Evolutionary conservation across 2,329 filamentous ascomycete genomes (phyloP).

Genomic region (Metarhizium robertsii): DNA sequence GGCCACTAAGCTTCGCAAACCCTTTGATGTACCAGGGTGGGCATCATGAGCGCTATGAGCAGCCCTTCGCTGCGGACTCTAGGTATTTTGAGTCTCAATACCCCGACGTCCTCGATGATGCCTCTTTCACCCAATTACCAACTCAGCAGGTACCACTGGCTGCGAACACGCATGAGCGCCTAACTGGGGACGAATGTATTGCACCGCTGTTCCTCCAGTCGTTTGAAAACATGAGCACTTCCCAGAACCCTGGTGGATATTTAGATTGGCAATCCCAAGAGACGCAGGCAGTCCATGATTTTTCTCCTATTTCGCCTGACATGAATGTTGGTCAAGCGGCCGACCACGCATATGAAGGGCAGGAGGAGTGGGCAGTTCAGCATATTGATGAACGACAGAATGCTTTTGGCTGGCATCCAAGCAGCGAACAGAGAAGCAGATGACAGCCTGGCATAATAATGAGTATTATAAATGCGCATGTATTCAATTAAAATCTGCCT

Average conservation of each 20-base stretch:
- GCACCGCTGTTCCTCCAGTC: conserved; percentile 5
- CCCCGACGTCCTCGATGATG: not conserved
- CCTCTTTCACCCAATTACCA: not conserved
- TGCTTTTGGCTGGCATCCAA: not conserved
- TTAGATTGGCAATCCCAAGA: conserved; percentile 2
- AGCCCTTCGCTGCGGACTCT: not conserved
- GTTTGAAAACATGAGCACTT: not conserved
- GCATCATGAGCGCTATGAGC: not conserved
- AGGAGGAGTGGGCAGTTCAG: not conserved
- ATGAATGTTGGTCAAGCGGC: not conserved
- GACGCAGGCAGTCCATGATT: not conserved
- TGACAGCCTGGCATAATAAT: not conserved
- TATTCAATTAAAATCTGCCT: not conserved
- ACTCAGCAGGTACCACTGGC: not conserved
- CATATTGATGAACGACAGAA: not conserved
- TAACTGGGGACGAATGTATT: conserved; percentile 3
- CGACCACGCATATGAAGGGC: not conserved
- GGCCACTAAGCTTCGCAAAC: not conserved
- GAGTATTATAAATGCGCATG: not conserved
- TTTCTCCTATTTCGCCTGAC: not conserved
- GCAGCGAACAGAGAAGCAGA: not conserved
- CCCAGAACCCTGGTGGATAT: not conserved
- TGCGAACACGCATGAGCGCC: not conserved
- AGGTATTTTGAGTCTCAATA: not conserved
- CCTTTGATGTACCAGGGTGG: not conserved